These are phyloP conservation scores for Crithidia fasciculata DNA, from an alignment of 208 protist species.

Conservation along the genomic window DNA sequence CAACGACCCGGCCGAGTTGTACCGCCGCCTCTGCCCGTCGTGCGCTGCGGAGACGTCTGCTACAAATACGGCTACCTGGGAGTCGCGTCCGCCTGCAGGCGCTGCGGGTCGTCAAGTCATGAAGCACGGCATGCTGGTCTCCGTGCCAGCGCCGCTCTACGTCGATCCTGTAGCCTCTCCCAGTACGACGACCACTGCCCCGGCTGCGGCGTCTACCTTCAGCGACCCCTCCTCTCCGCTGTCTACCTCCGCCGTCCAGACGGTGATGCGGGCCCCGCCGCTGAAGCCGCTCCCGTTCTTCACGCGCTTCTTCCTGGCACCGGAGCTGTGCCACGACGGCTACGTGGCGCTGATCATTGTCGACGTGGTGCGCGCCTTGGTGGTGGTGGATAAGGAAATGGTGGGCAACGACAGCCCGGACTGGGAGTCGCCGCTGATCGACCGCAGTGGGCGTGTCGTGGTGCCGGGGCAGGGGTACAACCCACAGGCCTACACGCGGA, in stretches of 20 bases:
- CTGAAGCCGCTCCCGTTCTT: conserved; percentile 37
- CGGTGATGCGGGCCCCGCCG: conserved; percentile 5
- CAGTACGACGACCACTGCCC: not conserved
- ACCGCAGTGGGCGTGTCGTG: conserved; percentile 36
- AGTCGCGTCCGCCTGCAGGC: not conserved
- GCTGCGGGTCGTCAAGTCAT: conserved; percentile 2
- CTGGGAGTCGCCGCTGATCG: conserved; percentile 42
- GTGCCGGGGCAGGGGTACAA: conserved; percentile 52
- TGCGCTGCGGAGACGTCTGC: not conserved
- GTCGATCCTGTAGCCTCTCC: not conserved
- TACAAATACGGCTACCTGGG: not conserved
- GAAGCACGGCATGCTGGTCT: conserved; percentile 12
- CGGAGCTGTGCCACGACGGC: conserved; percentile 62
- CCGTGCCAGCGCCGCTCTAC: conserved; percentile 16
- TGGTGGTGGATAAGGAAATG: conserved; percentile 70
- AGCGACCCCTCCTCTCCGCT: not conserved
- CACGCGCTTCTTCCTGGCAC: conserved; percentile 76
- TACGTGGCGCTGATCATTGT: conserved; percentile 68
- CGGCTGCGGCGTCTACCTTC: not conserved
- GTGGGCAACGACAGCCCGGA: conserved; percentile 41
- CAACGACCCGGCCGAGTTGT: conserved; percentile 21
- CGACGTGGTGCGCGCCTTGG: conserved; percentile 69
- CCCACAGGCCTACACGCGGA: conserved; percentile 44
- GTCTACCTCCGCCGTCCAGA: not conserved
- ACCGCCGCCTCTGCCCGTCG: conserved; percentile 12